A percentile compares a stretch with the other conserved stretches of the same genome.
Evolutionary conservation across 2,329 filamentous ascomycete genomes (phyloP).

Genomic region (Microcyclosporella mali): DNA sequence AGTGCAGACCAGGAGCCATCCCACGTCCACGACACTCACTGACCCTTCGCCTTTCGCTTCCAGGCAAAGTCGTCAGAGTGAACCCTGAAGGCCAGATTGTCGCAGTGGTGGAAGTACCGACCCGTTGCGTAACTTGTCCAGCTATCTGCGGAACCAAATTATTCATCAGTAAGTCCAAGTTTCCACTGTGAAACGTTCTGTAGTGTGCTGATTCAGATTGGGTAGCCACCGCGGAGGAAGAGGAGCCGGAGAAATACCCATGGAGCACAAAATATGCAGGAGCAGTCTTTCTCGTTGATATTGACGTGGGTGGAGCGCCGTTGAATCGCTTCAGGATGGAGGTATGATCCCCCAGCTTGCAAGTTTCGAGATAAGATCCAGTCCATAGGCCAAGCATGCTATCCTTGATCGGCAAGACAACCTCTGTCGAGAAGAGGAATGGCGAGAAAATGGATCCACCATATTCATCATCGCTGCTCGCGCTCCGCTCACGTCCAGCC

Average conservation of each 20-base stretch:
- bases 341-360: background rate
- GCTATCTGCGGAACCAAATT: conserved; percentile 69
- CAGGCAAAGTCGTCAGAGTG: conserved; percentile 72
- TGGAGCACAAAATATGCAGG: conserved; percentile 61
- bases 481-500: no score
- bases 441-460: no score
- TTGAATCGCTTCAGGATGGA: conserved; percentile 56
- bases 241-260: conserved; percentile 56
- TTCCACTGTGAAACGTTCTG: no score
- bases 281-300: conserved; percentile 68
- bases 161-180: conserved; percentile 61
- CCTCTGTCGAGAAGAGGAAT: no score
- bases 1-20: no score
- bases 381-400: no score
- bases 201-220: no score
- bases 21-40: no score
- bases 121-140: conserved; percentile 72
- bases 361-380: no score
- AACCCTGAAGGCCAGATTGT: conserved; percentile 62
- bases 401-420: no score
- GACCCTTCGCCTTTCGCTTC: no score
- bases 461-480: no score
- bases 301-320: conserved; percentile 61
- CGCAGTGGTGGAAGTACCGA: conserved; percentile 70
- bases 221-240: conserved; percentile 57